Evolutionary conservation across 163 green algal species (phyloP).

Genomic region (Prototheca cutis): DNA sequence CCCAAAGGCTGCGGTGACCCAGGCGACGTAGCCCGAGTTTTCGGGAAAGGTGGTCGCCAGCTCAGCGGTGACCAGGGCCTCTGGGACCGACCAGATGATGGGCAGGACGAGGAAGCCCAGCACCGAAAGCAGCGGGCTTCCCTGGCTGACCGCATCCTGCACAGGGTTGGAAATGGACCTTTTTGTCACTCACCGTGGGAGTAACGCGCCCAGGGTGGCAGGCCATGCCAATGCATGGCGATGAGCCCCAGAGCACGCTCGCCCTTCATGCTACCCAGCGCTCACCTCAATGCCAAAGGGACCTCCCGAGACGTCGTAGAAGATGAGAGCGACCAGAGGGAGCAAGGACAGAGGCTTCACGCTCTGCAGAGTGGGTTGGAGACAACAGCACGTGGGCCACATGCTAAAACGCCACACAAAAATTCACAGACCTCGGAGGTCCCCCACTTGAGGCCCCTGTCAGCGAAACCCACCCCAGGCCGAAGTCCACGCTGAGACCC

Average conservation of each 20-base stretch:
- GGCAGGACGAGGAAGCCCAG: conserved; percentile 85
- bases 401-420: too few relatives aligned
- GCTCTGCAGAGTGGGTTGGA: not conserved
- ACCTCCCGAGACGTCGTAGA: conserved; percentile 89
- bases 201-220: too few relatives aligned
- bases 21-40: conserved; percentile 91
- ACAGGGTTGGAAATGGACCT: not conserved
- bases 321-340: conserved; percentile 87
- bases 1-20: conserved; percentile 92
- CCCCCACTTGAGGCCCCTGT: too few relatives aligned
- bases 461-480: too few relatives aligned
- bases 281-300: conserved; percentile 86
- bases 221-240: too few relatives aligned
- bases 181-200: too few relatives aligned
- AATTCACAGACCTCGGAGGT: too few relatives aligned
- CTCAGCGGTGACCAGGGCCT: conserved; percentile 88
- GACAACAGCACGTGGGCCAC: too few relatives aligned
- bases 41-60: conserved; percentile 86
- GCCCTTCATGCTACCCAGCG: too few relatives aligned
- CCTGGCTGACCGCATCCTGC: conserved; percentile 69
- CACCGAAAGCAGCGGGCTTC: conserved; percentile 73
- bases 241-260: too few relatives aligned
- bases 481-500: too few relatives aligned
- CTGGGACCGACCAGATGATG: conserved; percentile 81
- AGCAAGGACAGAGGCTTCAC: conserved; percentile 60